Evolutionary conservation across 2,329 filamentous ascomycete species (phyloP).

Genomic region (Magnaporthales sp.): DNA sequence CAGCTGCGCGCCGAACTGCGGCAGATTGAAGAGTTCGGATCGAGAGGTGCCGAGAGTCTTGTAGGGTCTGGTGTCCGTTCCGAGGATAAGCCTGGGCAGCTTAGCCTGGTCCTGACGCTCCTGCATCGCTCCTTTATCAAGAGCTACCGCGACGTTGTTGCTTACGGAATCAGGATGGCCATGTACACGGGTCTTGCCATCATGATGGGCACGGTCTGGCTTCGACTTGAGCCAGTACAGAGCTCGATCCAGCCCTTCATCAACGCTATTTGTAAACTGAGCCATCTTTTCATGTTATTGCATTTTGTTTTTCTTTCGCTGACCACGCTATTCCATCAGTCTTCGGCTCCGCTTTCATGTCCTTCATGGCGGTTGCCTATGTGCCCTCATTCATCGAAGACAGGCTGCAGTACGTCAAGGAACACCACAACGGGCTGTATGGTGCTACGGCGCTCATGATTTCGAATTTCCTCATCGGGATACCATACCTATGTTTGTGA

Average conservation of each 20-base stretch:
- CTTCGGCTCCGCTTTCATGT: constrained; percentile 68
- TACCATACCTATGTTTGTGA: constrained; percentile 62
- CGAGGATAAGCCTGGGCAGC: constrained; percentile 31
- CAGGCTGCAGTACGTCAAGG: constrained; percentile 62
- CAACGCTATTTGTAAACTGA: constrained; percentile 57
- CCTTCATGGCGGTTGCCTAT: constrained; percentile 77
- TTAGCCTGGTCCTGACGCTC: constrained; percentile 51
- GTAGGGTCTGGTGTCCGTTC: not conserved
- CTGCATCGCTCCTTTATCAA: constrained; percentile 77
- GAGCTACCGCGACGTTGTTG: constrained; percentile 73
- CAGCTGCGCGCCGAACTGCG: constrained; percentile 16
- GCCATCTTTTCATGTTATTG: too few relatives aligned
- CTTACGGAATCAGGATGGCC: constrained; percentile 71
- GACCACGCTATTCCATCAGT: constrained; percentile 26
- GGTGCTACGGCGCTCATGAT: constrained; percentile 64
- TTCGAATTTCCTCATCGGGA: constrained; percentile 73
- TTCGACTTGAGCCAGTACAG: constrained; percentile 61
- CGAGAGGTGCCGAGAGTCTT: not conserved
- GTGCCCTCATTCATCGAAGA: constrained; percentile 80
- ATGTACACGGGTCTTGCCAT: constrained; percentile 79
- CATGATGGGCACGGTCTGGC: constrained; percentile 84
- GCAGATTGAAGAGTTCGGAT: constrained; percentile 16
- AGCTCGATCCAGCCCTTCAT: constrained; percentile 70
- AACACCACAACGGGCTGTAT: constrained; percentile 74
- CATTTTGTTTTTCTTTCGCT: not conserved